phyloP scores from a whole-genome alignment of 2,329 filamentous ascomycete species.

The Ascochyta clinopodiicola region DNA sequence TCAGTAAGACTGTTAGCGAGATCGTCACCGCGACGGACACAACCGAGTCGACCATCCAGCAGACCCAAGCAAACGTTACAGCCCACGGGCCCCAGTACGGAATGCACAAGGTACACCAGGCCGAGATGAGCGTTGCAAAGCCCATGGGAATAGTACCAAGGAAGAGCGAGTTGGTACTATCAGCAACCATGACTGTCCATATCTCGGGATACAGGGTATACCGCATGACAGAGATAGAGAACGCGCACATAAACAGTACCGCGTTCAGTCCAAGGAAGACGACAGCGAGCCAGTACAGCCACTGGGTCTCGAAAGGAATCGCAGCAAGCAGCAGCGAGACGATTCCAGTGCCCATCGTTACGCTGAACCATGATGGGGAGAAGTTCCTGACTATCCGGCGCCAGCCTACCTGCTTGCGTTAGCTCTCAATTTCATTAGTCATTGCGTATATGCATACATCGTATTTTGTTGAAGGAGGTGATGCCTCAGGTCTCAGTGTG shows the following conservation, averaged over 20 bases:
- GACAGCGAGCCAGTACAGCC: slow-evolving; percentile 66
- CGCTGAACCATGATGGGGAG: slow-evolving; percentile 47
- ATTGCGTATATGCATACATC: slow-evolving; percentile 23
- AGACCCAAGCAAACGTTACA: slow-evolving; percentile 54
- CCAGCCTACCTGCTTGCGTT: slow-evolving; percentile 38
- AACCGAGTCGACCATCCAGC: slow-evolving; percentile 59
- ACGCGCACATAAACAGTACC: slow-evolving; percentile 63
- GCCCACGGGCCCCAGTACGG: slow-evolving; percentile 67
- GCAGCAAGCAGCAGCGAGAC: slow-evolving; percentile 68
- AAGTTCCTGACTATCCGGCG: slow-evolving; percentile 47
- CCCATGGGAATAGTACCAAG: slow-evolving; percentile 73
- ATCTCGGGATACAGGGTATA: slow-evolving; percentile 71
- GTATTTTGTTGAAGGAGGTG: slow-evolving; percentile 29
- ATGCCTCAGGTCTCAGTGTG: not conserved
- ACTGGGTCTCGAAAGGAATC: slow-evolving; percentile 65
- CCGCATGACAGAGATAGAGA: slow-evolving; percentile 62
- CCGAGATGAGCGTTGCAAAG: slow-evolving; percentile 71
- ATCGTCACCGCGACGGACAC: slow-evolving; percentile 53
- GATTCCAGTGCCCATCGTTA: slow-evolving; percentile 70
- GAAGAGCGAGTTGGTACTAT: slow-evolving; percentile 72
- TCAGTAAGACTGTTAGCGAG: slow-evolving; percentile 60
- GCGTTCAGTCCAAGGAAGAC: slow-evolving; percentile 68
- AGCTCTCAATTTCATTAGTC: not conserved
- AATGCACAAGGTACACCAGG: slow-evolving; percentile 66
- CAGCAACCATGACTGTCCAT: slow-evolving; percentile 68